phyloP scores from a whole-genome alignment of 768 basidiomycete genomes.

The Leucocoprinus birnbaumii region DNA sequence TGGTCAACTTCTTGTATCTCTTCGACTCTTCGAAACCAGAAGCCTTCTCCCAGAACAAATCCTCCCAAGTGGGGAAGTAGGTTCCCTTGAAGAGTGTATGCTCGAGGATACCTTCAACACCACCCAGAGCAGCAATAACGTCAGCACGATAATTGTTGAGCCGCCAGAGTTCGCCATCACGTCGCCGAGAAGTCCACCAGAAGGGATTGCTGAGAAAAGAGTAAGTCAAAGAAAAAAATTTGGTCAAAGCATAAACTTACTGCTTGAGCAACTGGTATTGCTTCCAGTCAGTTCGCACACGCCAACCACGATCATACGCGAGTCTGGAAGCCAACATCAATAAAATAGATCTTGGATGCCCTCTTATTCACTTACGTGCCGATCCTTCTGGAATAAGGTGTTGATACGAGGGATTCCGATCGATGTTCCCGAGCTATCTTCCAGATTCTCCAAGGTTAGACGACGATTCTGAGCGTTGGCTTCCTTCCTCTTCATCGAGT shows the following conservation, averaged over 20 bases:
- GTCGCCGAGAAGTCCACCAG: conserved; percentile 99
- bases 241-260: conserved; percentile 60
- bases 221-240: conserved; percentile 5
- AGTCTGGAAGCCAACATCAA: conserved; percentile 41
- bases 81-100: conserved; percentile 98
- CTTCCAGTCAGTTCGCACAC: conserved; percentile 97
- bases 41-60: conserved; percentile 98
- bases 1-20: conserved; percentile 95
- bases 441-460: conserved; percentile 94
- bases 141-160: conserved; percentile 98
- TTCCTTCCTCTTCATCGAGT: conserved; percentile 99
- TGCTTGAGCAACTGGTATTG: conserved; percentile 95
- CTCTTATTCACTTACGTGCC: conserved; percentile 58
- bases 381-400: conserved; percentile 98
- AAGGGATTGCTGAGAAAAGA: conserved; percentile 76
- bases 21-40: conserved; percentile 96
- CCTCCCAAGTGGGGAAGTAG: conserved; percentile 97
- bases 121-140: conserved; percentile 93
- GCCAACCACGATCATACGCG: conserved; percentile 99
- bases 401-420: conserved; percentile 98
- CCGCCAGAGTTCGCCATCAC: conserved; percentile 95
- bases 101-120: conserved; percentile 95
- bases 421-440: conserved; percentile 99
- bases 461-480: conserved; percentile 99
- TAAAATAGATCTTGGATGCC: neutral